These are phyloP conservation scores for Venturia effusa DNA, from an alignment of 2,329 filamentous ascomycete species.

Conservation along the genomic window DNA sequence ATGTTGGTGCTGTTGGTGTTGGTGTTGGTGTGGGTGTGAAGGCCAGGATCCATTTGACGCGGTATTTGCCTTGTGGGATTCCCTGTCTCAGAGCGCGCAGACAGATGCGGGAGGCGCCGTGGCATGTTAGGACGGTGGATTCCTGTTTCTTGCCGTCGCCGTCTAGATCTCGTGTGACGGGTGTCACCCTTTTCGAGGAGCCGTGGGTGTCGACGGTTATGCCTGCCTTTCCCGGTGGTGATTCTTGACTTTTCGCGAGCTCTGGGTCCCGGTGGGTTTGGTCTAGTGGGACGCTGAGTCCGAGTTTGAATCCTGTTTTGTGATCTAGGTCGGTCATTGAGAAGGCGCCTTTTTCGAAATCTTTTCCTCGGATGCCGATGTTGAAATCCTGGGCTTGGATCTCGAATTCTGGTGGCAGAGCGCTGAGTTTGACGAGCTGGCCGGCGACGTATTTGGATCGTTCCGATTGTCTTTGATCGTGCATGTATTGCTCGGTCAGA, in stretches of 20 bases:
- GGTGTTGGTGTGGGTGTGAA: slow-evolving; percentile 19
- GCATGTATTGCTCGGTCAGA: slow-evolving; percentile 29
- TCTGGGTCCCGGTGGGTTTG: not conserved
- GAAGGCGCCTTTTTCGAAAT: slow-evolving; percentile 22
- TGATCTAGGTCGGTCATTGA: slow-evolving; percentile 25
- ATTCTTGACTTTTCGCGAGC: not conserved
- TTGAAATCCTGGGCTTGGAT: slow-evolving; percentile 23
- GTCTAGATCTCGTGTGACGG: slow-evolving; percentile 26
- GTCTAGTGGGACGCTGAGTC: slow-evolving; percentile 11
- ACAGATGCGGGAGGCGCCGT: slow-evolving; percentile 22
- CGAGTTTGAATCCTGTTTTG: slow-evolving; percentile 25
- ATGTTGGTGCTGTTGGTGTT: too few species aligned
- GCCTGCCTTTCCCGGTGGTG: slow-evolving; percentile 14
- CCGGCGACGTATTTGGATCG: slow-evolving; percentile 22
- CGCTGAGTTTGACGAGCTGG: slow-evolving; percentile 26
- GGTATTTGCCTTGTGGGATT: slow-evolving; percentile 27
- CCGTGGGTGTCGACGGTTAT: slow-evolving; percentile 20
- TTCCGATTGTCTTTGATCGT: slow-evolving; percentile 23
- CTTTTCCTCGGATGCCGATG: slow-evolving; percentile 22
- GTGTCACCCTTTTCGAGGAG: slow-evolving; percentile 21
- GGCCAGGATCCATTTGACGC: slow-evolving; percentile 24
- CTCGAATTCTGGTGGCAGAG: slow-evolving; percentile 25
- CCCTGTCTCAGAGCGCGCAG: slow-evolving; percentile 25
- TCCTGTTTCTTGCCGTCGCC: slow-evolving; percentile 25
- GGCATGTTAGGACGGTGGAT: slow-evolving; percentile 25